Evolutionary conservation across 805 yeast genomes (phyloP), one percentile per base, ranked within the genome.

Genomic region (Pichia nakasei): DNA sequence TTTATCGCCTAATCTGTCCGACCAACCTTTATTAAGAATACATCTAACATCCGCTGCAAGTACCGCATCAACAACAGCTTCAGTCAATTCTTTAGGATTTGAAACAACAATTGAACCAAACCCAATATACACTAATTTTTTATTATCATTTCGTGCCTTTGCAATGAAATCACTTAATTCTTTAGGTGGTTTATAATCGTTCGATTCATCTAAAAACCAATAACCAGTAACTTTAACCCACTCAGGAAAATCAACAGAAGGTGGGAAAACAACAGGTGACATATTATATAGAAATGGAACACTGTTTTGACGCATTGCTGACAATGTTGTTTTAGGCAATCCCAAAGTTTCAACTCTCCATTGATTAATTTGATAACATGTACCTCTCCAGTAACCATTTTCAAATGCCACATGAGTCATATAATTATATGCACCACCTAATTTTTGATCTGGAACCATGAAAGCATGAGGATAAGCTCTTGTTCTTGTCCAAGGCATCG

Each of bases 401-500:
- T 91, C 97, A 66, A 89, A 91, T 66, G 91, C 76, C 8, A 88
- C 91, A 64, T 91, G 95, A 0, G 97, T 88, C 65, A 91, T 69
- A 57, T 86, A 85, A 58, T 91, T 91, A 64, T 91, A 91, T 9
- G 89, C 82, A 3, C 97, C 96, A 11, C 96, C 96, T 59, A 83
- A 75, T 57, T 83, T 86, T 62, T 85, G 94, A 48, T 88, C 96
- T 0, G 97, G 96, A 8, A 86, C 95, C 58, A 89, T 78, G 51
- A 91, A 88, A 0, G 97, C 97, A 68, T 91, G 97, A 1, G 97
- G 97, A 58, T 91, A 91, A 0, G 96, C 95, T 52, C 95, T 72
- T 1, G 97, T 89, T 48, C 95, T 67, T 0, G 97, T 86, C 97
- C 97, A 91, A 0, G 97, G 97, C 97, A 91, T 91, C 0, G 97